Conservation (phyloP, 148 eudicot species). For the Agrostemma githago region DNA sequence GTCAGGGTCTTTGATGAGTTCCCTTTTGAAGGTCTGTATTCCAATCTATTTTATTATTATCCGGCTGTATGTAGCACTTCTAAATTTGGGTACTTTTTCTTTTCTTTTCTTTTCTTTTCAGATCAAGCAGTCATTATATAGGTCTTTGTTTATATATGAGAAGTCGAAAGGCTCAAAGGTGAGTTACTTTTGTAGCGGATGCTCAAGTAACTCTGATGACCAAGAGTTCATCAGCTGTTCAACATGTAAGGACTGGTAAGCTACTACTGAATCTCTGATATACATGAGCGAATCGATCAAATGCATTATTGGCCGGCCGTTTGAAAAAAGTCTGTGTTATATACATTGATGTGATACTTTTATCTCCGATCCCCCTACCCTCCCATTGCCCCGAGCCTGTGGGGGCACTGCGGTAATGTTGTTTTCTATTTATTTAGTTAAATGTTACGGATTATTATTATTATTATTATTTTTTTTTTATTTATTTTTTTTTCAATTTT, state of each 20-base stretch:
- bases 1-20: slow-evolving; percentile 34
- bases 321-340: neutral
- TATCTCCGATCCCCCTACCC: neutral
- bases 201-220: slow-evolving; percentile 50
- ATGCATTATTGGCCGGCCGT: neutral
- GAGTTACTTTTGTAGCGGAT: slow-evolving; percentile 51
- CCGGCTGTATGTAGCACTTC: neutral
- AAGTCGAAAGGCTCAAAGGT: slow-evolving; percentile 43
- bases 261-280: slow-evolving; percentile 24
- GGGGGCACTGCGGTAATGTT: neutral
- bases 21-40: slow-evolving; percentile 52
- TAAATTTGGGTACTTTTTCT: slow-evolving; percentile 5
- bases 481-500: too few relatives aligned
- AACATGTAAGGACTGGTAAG: slow-evolving; percentile 80
- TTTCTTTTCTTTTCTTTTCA: slow-evolving; percentile 33
- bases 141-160: slow-evolving; percentile 57
- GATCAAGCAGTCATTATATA: slow-evolving; percentile 57
- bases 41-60: too few relatives aligned
- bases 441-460: too few relatives aligned
- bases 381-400: neutral
- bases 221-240: slow-evolving; percentile 60
- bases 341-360: neutral
- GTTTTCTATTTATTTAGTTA: too few relatives aligned
- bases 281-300: slow-evolving; percentile 8
- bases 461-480: too few relatives aligned